phyloP scores from a whole-genome alignment of 2,329 filamentous ascomycete genomes.

The Fusarium subglutinans region DNA sequence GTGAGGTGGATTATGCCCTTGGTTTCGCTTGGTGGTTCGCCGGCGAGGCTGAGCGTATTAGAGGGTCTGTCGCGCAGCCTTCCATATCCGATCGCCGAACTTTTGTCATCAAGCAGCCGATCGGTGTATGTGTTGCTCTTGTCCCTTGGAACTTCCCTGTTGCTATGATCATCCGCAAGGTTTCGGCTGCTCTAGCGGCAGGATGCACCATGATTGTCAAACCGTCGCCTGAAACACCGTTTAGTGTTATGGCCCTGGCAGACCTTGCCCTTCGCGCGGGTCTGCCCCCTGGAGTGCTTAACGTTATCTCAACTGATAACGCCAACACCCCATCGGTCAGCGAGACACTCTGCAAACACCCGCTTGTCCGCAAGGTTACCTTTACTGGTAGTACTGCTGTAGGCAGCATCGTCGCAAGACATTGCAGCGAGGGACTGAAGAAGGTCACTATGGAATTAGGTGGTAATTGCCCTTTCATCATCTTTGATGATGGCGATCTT shows the following conservation, averaged over 20 bases:
- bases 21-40: conserved; percentile 67
- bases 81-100: conserved; percentile 59
- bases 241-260: conserved; percentile 74
- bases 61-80: conserved; percentile 67
- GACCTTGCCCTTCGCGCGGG: conserved; percentile 75
- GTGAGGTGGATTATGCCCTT: conserved; percentile 64
- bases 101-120: conserved; percentile 71
- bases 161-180: conserved; percentile 59
- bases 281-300: conserved; percentile 76
- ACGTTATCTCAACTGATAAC: conserved; percentile 49
- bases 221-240: conserved; percentile 77
- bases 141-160: conserved; percentile 68
- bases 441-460: conserved; percentile 75
- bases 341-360: conserved; percentile 57
- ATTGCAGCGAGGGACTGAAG: conserved; percentile 71
- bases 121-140: conserved; percentile 49
- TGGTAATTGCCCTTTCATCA: conserved; percentile 73
- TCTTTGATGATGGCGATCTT: conserved; percentile 71
- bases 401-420: conserved; percentile 70
- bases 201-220: conserved; percentile 81
- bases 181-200: conserved; percentile 68
- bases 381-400: conserved; percentile 80
- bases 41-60: conserved; percentile 52
- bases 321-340: conserved; percentile 54
- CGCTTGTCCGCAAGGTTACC: conserved; percentile 69